A percentile compares a stretch with the other conserved stretches of the same genome.
These are phyloP conservation scores for Spathaspora sp. DNA, from an alignment of 1,139 yeast genomes.

Conservation along the genomic window DNA sequence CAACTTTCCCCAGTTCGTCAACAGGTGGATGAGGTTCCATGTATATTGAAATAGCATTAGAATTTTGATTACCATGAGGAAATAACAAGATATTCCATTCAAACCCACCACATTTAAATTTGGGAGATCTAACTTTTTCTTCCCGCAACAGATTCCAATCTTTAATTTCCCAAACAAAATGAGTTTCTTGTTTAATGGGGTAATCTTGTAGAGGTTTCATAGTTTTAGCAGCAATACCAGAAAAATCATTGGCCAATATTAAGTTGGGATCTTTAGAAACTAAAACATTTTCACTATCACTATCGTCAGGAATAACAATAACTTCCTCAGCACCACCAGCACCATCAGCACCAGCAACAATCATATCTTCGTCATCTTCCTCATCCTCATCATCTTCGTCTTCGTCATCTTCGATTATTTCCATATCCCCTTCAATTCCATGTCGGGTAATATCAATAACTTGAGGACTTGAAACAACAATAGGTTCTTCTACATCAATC, in stretches of 20 bases:
- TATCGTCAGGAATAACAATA: conserved; percentile 4
- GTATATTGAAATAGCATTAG: conserved; percentile 55
- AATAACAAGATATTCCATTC: conserved; percentile 76
- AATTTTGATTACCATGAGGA: conserved; percentile 66
- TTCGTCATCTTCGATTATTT: conserved; percentile 6
- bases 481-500: conserved; percentile 7
- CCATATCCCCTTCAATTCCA: conserved; percentile 7
- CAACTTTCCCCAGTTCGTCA: conserved; percentile 28
- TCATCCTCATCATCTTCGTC: conserved; percentile 6
- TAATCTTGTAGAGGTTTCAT: conserved; percentile 47
- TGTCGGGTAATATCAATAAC: conserved; percentile 11
- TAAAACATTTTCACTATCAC: conserved; percentile 2
- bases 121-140: conserved; percentile 51
- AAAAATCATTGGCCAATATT: conserved; percentile 30
- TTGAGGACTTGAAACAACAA: conserved; percentile 9
- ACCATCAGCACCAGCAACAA: conserved; percentile 7
- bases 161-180: conserved; percentile 72
- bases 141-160: conserved; percentile 57
- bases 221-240: conserved; percentile 27
- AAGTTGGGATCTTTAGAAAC: background rate
- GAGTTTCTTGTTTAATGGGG: conserved; percentile 38
- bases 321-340: conserved; percentile 7
- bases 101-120: conserved; percentile 63
- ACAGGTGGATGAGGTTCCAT: conserved; percentile 57
- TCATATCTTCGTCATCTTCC: conserved; percentile 8